Evolutionary conservation across 495 filamentous ascomycete genomes (phyloP), one percentile per base, ranked within the genome.

Genomic region (Lophium mytilinum): DNA sequence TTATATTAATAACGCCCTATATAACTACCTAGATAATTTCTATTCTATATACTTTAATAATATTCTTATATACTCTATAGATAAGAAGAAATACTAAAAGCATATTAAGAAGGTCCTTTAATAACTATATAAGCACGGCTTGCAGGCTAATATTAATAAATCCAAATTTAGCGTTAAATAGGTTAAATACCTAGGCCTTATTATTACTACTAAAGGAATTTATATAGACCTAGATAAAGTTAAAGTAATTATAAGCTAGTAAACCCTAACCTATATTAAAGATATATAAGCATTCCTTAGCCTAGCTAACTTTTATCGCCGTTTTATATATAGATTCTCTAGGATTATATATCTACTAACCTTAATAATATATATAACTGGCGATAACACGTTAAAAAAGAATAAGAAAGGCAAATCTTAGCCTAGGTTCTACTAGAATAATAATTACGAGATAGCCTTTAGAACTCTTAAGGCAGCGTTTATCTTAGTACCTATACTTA

Each of bases 121-220:
- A 12, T 21, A 14, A 15, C 24, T 56, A 39, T 12, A 30, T 10
- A 36, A 36, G 9, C 45, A 43, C 18, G 37, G 39, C n/a, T n/a
- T n/a, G n/a, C n/a, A n/a, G n/a, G n/a, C n/a, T n/a, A n/a, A n/a
- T n/a, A n/a, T n/a, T n/a, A 46, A 68, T 46, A 74, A 75, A 53
- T 73, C 56, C 47, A 43, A 66, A 48, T 74, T 74, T 47, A 58
- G 60, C 63, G 53, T 51, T 17, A 59, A 50, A 37, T 55, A 67
- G 55, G 56, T 71, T 24, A 50, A 56, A 4, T 73, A 71, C 42
- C 57, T 74, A 48, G 52, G 63, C 43, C 67, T 66, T 57, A 65
- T 68, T 45, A 52, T 74, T 14, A 48, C 14, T 15, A 62, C 40
- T 17, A 37, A 68, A 0, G 55, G 60, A 3, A 61, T 74, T 10